Evolutionary conservation across 2,329 filamentous ascomycete species (phyloP).

Genomic region (Podosphaera xanthii): DNA sequence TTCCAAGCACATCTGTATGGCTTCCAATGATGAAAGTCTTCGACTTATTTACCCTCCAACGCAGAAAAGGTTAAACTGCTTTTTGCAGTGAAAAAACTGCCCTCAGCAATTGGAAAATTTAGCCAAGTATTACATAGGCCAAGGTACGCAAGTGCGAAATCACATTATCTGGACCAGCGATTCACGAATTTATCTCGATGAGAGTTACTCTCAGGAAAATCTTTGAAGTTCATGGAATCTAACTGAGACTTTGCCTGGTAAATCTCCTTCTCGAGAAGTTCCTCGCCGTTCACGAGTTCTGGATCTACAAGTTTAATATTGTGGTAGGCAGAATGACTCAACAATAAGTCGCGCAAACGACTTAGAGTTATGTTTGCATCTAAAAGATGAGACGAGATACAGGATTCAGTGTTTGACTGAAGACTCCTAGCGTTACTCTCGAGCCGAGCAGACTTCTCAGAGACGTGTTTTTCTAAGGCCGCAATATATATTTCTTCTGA

Average conservation of each 20-base stretch:
- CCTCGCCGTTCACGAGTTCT: constrained; percentile 28
- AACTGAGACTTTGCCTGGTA: constrained; percentile 17
- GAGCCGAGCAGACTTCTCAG: constrained; percentile 22
- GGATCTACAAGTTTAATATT: constrained; percentile 28
- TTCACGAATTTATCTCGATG: constrained; percentile 26
- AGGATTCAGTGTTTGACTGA: constrained; percentile 27
- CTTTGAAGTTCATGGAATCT: constrained; percentile 18
- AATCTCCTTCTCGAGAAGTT: constrained; percentile 17
- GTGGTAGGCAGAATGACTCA: constrained; percentile 28
- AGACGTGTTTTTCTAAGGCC: constrained; percentile 12
- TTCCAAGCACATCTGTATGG: too few species aligned
- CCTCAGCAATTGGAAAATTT: too few species aligned
- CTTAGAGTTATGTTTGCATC: constrained; percentile 27
- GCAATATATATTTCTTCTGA: constrained; percentile 9
- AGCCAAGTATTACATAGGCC: too few species aligned
- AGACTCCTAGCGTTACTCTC: constrained; percentile 22
- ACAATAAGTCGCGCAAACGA: constrained; percentile 26
- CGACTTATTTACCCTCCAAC: too few species aligned
- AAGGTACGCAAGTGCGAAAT: background rate
- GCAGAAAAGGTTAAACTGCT: too few species aligned
- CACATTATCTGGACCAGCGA: constrained; percentile 17
- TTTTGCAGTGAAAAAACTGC: too few species aligned
- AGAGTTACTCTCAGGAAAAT: constrained; percentile 20
- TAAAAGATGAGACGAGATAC: constrained; percentile 20
- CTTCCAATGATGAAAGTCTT: too few species aligned